A percentile compares a stretch with the other conserved stretches of the same genome.
Evolutionary conservation across 106 monocot genomes (phyloP).

Genomic region (Posidonia australis): DNA sequence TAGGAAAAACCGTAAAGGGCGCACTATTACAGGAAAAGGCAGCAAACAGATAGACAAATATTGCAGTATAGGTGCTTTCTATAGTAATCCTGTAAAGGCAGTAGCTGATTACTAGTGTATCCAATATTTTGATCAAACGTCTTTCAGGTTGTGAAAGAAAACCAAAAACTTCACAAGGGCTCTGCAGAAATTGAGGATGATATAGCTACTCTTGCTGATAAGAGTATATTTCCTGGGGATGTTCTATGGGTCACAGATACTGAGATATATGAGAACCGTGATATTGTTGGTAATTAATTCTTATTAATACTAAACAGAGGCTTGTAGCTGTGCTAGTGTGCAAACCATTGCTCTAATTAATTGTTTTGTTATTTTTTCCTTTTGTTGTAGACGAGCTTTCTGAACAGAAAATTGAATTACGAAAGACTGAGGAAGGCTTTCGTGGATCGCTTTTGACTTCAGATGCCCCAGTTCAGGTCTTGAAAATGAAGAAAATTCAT

Average conservation of each 20-base stretch:
- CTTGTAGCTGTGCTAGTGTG: no score
- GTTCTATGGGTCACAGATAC: slow-evolving; percentile 81
- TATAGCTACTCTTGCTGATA: slow-evolving; percentile 86
- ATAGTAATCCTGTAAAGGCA: no score
- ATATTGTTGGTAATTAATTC: slow-evolving; percentile 77
- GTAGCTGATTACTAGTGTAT: not conserved
- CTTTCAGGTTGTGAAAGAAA: slow-evolving; percentile 92
- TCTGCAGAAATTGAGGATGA: slow-evolving; percentile 75
- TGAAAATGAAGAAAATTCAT: not conserved
- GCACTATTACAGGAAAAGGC: no score
- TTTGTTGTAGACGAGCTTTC: slow-evolving; percentile 67
- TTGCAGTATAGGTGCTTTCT: no score
- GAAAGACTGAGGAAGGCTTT: slow-evolving; percentile 77
- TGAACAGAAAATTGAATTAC: slow-evolving; percentile 38
- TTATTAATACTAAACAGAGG: no score
- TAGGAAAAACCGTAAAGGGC: no score
- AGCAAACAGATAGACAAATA: no score
- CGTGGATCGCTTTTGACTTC: slow-evolving; percentile 82
- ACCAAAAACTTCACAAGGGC: slow-evolving; percentile 93
- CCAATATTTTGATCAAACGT: not conserved
- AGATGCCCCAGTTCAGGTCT: slow-evolving; percentile 31
- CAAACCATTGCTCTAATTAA: not conserved
- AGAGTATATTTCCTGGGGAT: slow-evolving; percentile 91
- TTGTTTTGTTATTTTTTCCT: not conserved
- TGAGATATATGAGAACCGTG: slow-evolving; percentile 86